Base-by-base conservation (phyloP, 768 basidiomycete genomes). In the Hebeloma cylindrosporum region DNA sequence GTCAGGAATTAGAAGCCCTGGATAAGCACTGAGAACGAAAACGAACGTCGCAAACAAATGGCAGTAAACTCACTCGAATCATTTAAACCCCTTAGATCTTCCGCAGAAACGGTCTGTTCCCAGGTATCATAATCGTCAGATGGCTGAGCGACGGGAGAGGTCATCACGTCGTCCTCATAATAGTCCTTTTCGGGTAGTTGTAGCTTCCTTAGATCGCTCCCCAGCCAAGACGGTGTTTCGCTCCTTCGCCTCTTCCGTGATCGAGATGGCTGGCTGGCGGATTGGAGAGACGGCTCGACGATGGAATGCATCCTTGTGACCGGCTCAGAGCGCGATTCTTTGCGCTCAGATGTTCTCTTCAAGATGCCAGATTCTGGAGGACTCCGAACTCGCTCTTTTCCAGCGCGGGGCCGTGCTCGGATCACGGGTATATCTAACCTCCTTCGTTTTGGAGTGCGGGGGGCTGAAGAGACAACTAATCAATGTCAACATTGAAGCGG, bases 111-210 rank as follows among this genome's bases (percentile, higher is more conserved):
- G 2, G 53, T 53, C 14, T 53, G 54, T 31, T 68, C 66, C 66
- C 66, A 67, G 9, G 25, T 48, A 43, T 58, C 56, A 26, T 59
- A 61, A 38, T 61, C 60, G 20, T 57, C 50, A 13, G 47, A 44
- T 31, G 49, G 45, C 7, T 21, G 16, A 13, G 16, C 13, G 13
- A 18, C 16, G 7, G 37, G 37, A 4, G 42, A 16, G 21, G 14
- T 18, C 7, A 18, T 13, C 7, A 18, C 23, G 27, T 2, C 6
- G 2, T 35, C 13, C n/a, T 41, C 21, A 40, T 20, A 11, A 14
- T 13, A 1, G 11, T 21, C 29, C 26, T 20, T 27, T 18, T 35
- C 34, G 5, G 30, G 20, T n/a, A 18, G 32, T 20, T 8, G 25
- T 21, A 25, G 13, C 28, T 27, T 32, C 29, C 32, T 32, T 35